Conservation (phyloP, 2,329 filamentous ascomycete genomes). For the Fusarium brevicatenulatum region DNA sequence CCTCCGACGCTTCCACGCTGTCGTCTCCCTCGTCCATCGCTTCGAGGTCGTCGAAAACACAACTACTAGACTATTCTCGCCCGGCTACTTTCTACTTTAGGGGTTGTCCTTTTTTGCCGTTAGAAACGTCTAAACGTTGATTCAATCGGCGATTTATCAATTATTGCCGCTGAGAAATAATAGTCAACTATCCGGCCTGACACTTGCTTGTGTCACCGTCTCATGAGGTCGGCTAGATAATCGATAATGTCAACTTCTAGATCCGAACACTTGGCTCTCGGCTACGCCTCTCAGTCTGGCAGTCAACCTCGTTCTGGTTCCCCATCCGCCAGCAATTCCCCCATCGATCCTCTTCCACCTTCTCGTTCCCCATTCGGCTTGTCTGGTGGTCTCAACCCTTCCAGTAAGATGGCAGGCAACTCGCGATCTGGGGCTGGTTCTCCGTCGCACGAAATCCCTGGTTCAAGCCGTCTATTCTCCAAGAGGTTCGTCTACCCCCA, state of each 20-base stretch:
- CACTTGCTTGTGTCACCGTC: constrained; percentile 42
- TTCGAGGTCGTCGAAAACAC: constrained; percentile 16
- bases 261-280: constrained; percentile 87
- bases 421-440: constrained; percentile 89
- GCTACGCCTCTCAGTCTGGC: constrained; percentile 77
- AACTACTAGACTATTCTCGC: constrained; percentile 31
- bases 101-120: constrained; percentile 29
- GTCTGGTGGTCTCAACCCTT: constrained; percentile 68
- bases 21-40: constrained; percentile 22
- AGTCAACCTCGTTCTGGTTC: constrained; percentile 79
- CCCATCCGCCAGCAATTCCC: constrained; percentile 82
- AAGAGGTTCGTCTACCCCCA: constrained; percentile 77
- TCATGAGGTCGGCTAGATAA: constrained; percentile 70
- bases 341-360: constrained; percentile 74
- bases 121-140: constrained; percentile 35
- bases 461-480: constrained; percentile 81
- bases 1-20: constrained; percentile 32
- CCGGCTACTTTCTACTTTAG: constrained; percentile 13
- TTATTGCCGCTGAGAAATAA: constrained; percentile 38
- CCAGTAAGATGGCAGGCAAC: constrained; percentile 67
- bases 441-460: constrained; percentile 88
- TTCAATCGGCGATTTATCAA: constrained; percentile 21
- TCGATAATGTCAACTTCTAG: constrained; percentile 93
- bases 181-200: constrained; percentile 43
- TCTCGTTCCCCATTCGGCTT: constrained; percentile 79